Evolutionary conservation across 208 protist species (phyloP).

Genomic region (Leishmania arabica): DNA sequence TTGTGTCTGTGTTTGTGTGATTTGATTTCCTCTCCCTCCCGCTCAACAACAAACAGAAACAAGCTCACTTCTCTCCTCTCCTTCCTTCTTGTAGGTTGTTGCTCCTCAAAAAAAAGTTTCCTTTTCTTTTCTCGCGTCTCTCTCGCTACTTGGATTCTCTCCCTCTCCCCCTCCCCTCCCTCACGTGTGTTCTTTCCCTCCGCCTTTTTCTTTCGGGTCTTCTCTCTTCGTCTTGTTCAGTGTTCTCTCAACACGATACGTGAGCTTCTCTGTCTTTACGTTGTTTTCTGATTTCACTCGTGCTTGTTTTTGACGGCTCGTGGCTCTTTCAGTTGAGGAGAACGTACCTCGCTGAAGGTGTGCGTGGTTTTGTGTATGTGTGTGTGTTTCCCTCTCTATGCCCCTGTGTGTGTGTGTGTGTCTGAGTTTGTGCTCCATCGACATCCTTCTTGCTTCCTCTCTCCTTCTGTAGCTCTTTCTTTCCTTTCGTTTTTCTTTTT

Average conservation of each 20-base stretch:
- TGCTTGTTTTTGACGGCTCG: not conserved
- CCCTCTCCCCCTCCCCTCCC: not conserved
- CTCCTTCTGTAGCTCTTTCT: not conserved
- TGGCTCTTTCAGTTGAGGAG: not conserved
- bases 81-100: too few relatives aligned
- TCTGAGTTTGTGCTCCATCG: not conserved
- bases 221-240: not conserved
- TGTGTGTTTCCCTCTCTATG: not conserved
- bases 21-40: not conserved
- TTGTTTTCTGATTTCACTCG: not conserved
- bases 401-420: not conserved
- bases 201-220: not conserved
- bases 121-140: not conserved
- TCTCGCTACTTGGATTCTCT: not conserved
- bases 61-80: not conserved
- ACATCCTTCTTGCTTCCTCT: not conserved
- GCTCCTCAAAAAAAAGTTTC: too few relatives aligned
- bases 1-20: not conserved
- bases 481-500: not conserved
- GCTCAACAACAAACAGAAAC: not conserved
- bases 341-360: not conserved
- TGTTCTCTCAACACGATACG: conserved; percentile 5
- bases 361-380: not conserved
- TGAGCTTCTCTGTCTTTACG: not conserved
- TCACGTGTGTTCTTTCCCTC: not conserved